Base-by-base conservation (phyloP, 371 early-diverging fungal species). In the Haplosporangium sp. region DNA sequence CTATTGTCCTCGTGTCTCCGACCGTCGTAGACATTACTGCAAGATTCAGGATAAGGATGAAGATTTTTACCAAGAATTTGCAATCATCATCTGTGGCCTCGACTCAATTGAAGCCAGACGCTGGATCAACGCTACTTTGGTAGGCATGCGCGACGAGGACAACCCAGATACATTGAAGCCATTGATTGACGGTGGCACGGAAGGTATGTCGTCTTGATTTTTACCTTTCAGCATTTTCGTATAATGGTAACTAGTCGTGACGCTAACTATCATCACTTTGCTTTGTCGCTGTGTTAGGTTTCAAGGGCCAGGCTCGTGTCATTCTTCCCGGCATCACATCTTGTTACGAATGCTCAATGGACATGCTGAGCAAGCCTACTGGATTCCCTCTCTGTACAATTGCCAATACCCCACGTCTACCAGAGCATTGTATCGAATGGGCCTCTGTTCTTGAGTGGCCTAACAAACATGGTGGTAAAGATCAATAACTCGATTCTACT, bases 171-270 rank as follows among this genome's bases (percentile, higher is more conserved):
- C 89, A 4, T 77, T 94, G 64, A 98, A 91, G 69, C 95, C 95
- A 10, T 84, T 98, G 54, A 92, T 98, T 62, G 99, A 98, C 64
- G 99, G 99, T 8, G 99, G 99, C 11, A 98, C 97, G 2, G 99
- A 98, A 85, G 98, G 91, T 85, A 71, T 36, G 61, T 18, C 23
- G 1, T 1, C 29, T 29, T 29, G 29, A 29, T 4, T 29, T 1
- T 29, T 29, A 29, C 29, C 29, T 29, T 29, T 4, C 29, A 29
- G 4, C 29, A 29, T 29, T 29, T 29, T 43, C 7, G 40, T 41
- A 13, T 14, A 6, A 54, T 48, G 50, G 21, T 23, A 36, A 55
- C 58, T n/a, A 29, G 55, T 12, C n/a, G 47, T 41, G 37, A 0
- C 29, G 18, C 9, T 50, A 9, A 50, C 50, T 4, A 4, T n/a